Conservation (phyloP, 192 early-diverging fungal genomes). For the Chytriomyces sp. region DNA sequence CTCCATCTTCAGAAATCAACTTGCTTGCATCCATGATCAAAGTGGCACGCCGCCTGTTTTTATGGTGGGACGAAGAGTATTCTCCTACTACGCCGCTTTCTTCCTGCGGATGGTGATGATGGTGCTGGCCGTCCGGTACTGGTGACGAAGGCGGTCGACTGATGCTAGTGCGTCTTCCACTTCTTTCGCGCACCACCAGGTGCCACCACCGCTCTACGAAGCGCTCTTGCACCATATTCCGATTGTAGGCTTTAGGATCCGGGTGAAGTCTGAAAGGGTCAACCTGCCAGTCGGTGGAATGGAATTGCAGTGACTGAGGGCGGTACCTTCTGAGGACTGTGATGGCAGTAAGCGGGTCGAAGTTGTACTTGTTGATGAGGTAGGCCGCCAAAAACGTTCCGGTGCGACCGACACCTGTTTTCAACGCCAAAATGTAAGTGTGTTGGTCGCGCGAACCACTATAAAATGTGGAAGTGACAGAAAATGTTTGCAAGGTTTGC, state of each 20-base stretch:
- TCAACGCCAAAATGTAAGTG: too few species aligned
- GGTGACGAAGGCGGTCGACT: not conserved
- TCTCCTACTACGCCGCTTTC: not conserved
- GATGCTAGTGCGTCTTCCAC: not conserved
- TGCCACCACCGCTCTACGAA: slow-evolving; percentile 45
- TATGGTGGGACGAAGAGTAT: slow-evolving; percentile 5
- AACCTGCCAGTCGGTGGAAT: slow-evolving; percentile 46
- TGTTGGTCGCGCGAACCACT: too few species aligned
- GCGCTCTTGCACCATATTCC: slow-evolving; percentile 47
- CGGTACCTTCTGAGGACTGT: slow-evolving; percentile 36
- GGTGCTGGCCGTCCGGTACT: not conserved
- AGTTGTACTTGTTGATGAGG: slow-evolving; percentile 48
- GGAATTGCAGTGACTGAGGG: slow-evolving; percentile 54
- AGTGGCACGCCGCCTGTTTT: slow-evolving; percentile 14
- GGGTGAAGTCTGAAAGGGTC: slow-evolving; percentile 42
- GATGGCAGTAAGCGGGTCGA: slow-evolving; percentile 42
- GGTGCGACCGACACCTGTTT: slow-evolving; percentile 52
- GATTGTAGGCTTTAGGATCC: slow-evolving; percentile 33
- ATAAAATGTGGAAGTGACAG: too few species aligned
- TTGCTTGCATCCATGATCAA: not conserved
- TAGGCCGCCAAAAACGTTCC: slow-evolving; percentile 52
- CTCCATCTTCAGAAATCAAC: not conserved
- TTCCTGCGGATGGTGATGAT: not conserved
- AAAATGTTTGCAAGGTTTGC: too few species aligned
- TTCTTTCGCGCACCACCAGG: slow-evolving; percentile 11